phyloP scores from a whole-genome alignment of 2,329 filamentous ascomycete species.

The Alternaria gaisen region DNA sequence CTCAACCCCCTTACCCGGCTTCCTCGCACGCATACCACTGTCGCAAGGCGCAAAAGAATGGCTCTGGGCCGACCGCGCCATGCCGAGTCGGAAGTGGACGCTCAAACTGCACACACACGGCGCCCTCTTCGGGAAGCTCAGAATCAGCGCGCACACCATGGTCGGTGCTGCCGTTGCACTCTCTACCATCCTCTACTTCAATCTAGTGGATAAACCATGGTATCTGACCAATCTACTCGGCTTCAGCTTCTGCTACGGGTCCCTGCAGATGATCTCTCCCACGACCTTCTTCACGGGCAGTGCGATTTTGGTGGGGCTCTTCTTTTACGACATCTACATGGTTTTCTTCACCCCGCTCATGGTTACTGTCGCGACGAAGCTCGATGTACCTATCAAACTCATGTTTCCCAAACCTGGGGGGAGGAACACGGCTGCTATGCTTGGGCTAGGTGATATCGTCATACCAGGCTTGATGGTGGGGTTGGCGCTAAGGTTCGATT shows the following conservation, averaged over 20 bases:
- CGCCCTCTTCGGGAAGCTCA: conserved; percentile 59
- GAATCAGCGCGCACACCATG: conserved; percentile 63
- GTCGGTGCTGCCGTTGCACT: conserved; percentile 65
- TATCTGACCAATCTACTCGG: conserved; percentile 87
- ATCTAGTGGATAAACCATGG: conserved; percentile 67
- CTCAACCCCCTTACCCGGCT: conserved; percentile 62
- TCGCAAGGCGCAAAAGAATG: conserved; percentile 43
- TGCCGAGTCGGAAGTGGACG: conserved; percentile 61
- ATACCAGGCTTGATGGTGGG: conserved; percentile 91
- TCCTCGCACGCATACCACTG: conserved; percentile 59
- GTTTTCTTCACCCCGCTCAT: conserved; percentile 89
- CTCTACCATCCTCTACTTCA: conserved; percentile 69
- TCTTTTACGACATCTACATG: conserved; percentile 95
- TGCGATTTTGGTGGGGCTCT: conserved; percentile 78
- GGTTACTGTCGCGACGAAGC: conserved; percentile 84
- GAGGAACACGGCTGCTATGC: conserved; percentile 70
- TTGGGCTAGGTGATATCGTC: conserved; percentile 93
- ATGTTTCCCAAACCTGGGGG: conserved; percentile 75
- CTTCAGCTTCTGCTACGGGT: conserved; percentile 84
- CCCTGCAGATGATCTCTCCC: conserved; percentile 84
- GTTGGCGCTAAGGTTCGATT: conserved; percentile 88
- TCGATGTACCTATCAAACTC: conserved; percentile 94
- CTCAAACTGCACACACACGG: conserved; percentile 65
- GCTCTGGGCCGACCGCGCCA: conserved; percentile 61
- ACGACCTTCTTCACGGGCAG: conserved; percentile 86